These are phyloP conservation scores for Penicillium subrubescens DNA, from an alignment of 495 filamentous ascomycete species.

Conservation along the genomic window DNA sequence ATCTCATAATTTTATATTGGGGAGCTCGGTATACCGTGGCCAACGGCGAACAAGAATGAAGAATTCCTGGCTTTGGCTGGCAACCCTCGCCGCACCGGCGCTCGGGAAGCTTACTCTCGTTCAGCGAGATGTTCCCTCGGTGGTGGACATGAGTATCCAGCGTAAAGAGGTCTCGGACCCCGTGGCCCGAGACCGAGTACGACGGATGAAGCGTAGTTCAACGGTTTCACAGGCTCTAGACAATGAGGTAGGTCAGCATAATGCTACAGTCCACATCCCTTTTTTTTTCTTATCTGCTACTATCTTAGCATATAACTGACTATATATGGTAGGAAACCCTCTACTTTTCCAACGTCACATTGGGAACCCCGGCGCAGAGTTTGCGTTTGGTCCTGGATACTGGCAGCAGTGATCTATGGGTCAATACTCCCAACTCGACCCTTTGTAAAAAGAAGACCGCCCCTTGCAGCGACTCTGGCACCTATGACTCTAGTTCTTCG, in stretches of 20 bases:
- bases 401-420: constrained; percentile 90
- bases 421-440: constrained; percentile 66
- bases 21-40: neutral
- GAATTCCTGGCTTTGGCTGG: constrained; percentile 21
- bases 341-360: constrained; percentile 70
- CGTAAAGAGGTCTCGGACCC: constrained; percentile 41
- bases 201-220: constrained; percentile 37
- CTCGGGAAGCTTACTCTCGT: constrained; percentile 31
- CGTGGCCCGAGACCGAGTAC: constrained; percentile 33
- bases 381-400: constrained; percentile 77
- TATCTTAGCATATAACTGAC: neutral
- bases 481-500: constrained; percentile 73
- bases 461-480: constrained; percentile 61
- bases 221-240: constrained; percentile 33
- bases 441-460: constrained; percentile 52
- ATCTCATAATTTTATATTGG: constrained; percentile 8
- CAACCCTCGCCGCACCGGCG: constrained; percentile 22
- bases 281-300: neutral
- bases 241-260: constrained; percentile 41
- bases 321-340: constrained; percentile 42
- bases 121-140: constrained; percentile 36
- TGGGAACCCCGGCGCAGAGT: constrained; percentile 69
- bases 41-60: constrained; percentile 20
- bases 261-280: neutral
- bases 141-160: constrained; percentile 42